Conservation (phyloP, 306 rosid genomes). For the Phaseolus lunatus region DNA sequence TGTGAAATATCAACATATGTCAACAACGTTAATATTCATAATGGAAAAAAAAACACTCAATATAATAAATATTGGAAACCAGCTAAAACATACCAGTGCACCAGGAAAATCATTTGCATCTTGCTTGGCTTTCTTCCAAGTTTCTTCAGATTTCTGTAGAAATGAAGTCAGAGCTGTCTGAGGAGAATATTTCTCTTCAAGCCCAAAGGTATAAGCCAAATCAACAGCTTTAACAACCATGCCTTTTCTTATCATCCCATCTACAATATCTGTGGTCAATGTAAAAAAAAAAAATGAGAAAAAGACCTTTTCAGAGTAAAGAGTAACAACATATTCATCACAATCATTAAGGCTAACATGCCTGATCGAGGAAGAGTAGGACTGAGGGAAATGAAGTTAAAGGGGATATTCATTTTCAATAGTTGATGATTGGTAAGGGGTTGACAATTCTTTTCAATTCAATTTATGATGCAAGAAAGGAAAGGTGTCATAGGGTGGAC, state of each 20-base stretch:
- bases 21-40: constrained; percentile 36
- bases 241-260: constrained; percentile 54
- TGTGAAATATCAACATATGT: constrained; percentile 49
- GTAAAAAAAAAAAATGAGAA: constrained; percentile 13
- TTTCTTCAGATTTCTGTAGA: constrained; percentile 58
- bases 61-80: constrained; percentile 28
- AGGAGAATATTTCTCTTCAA: constrained; percentile 59
- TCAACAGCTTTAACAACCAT: constrained; percentile 59
- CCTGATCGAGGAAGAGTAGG: neutral
- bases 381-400: neutral
- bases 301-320: constrained; percentile 21
- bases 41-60: constrained; percentile 39
- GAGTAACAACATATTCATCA: constrained; percentile 36
- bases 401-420: neutral
- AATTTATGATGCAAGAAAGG: neutral
- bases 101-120: constrained; percentile 40
- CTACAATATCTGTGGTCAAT: constrained; percentile 53
- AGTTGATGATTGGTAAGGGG: constrained; percentile 4
- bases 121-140: constrained; percentile 60
- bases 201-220: constrained; percentile 63
- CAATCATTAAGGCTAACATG: neutral
- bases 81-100: constrained; percentile 55
- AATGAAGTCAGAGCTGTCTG: constrained; percentile 54
- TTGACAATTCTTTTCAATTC: neutral
- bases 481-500: neutral